phyloP scores from a whole-genome alignment of 345 rosid genomes.

The Moricandia moricandioides region DNA sequence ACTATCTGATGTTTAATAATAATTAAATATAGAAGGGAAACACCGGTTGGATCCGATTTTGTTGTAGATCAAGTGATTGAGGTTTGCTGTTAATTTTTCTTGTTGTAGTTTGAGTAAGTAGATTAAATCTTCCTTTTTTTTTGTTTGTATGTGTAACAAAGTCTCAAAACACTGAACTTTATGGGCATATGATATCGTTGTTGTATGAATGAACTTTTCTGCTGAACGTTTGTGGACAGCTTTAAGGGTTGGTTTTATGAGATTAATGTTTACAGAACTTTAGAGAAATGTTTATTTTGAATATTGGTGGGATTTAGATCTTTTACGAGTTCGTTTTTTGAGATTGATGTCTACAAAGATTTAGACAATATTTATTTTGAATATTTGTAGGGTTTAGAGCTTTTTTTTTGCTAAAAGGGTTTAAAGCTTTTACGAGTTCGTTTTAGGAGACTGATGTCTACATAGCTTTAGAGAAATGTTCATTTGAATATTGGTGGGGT shows the following conservation, averaged over 20 bases:
- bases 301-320: background rate
- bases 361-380: background rate
- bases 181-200: too few relatives aligned
- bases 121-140: background rate
- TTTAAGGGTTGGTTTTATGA: background rate
- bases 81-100: slow-evolving; percentile 15
- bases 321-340: background rate
- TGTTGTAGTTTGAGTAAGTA: slow-evolving; percentile 20
- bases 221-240: too few relatives aligned
- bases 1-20: too few relatives aligned
- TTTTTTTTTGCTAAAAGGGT: background rate
- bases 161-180: background rate
- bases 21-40: too few relatives aligned
- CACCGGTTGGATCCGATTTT: background rate
- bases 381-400: background rate
- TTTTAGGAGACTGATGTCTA: background rate
- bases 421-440: background rate
- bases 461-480: too few relatives aligned
- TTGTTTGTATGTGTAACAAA: background rate
- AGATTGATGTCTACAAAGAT: background rate
- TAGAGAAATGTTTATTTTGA: background rate
- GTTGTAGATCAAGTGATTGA: slow-evolving; percentile 17
- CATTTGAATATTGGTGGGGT: background rate
- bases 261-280: background rate
- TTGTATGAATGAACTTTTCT: too few relatives aligned